Evolutionary conservation across 2,329 filamentous ascomycete genomes (phyloP), one percentile per base, ranked within the genome.

Genomic region (Simplicillium aogashimaense): DNA sequence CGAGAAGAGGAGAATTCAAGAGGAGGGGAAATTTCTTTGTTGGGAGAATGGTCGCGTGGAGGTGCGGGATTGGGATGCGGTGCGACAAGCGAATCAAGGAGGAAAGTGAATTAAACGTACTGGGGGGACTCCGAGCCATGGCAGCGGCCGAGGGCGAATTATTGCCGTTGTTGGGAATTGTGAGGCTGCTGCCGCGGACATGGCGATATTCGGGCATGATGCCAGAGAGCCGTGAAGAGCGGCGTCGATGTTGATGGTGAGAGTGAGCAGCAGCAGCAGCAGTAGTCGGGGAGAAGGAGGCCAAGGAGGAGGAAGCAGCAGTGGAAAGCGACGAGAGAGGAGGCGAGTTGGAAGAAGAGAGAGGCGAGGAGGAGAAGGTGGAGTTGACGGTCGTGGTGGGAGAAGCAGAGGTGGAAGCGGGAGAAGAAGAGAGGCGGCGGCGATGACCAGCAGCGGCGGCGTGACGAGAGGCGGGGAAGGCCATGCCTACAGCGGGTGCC

Each of bases 101-200:
- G 44, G 28, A 28, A 44, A 31, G 15, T 29, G 15, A 20, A 36
- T 30, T 38, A 41, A n/a, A 72, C 70, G 57, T 67, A 76, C 75
- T 79, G 20, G 77, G 76, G 47, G 77, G 77, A 59, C 76, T 81
- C 51, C 76, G 64, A 36, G 77, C 74, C 46, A 74, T 74, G 43
- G 78, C 75, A 53, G 78, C 77, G 50, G 73, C 58, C 48, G 57
- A 52, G 45, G 54, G 49, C 35, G 53, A 50, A 41, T 62, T 53
- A 41, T 37, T 48, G 34, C 45, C 53, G 51, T 37, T 40, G 39
- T 29, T 36, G 55, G 66, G 61, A 44, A 73, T 71, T 54, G 67
- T 75, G 57, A 76, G 66, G 58, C 75, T 78, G 52, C 72, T 67
- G 53, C 69, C 70, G 53, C 75, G 72, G 56, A 67, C 60, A 59